Percentiles rank a stretch among this genome's conserved stretches.
phyloP scores from a whole-genome alignment of 306 rosid species.

The Gastrolobium bilobum region DNA sequence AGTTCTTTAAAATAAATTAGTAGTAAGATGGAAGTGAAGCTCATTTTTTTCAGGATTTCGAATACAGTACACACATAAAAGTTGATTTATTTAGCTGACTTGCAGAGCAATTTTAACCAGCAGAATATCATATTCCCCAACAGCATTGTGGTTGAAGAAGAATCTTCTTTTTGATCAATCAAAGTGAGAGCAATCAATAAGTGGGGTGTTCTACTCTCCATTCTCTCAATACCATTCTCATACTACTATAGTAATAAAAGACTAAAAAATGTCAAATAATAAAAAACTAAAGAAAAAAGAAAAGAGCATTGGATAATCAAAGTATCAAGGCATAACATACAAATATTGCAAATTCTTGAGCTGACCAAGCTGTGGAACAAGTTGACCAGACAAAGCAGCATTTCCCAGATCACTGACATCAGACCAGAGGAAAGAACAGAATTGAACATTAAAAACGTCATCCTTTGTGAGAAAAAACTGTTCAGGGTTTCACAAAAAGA shows the following conservation, averaged over 20 bases:
- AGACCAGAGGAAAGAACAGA: slow-evolving; percentile 40
- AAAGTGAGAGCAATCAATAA: slow-evolving; percentile 11
- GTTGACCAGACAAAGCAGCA: slow-evolving; percentile 95
- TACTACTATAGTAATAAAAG: not conserved
- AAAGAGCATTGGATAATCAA: slow-evolving; percentile 34
- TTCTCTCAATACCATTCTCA: not conserved
- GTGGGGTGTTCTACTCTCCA: not conserved
- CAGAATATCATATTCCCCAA: slow-evolving; percentile 25
- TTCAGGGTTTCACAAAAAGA: not conserved
- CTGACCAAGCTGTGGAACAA: slow-evolving; percentile 96
- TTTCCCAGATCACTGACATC: slow-evolving; percentile 91
- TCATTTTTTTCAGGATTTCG: not conserved
- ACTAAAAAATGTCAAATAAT: not conserved
- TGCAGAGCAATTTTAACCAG: slow-evolving; percentile 17
- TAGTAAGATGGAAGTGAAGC: not conserved
- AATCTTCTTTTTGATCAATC: not conserved
- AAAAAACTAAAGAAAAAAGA: not conserved
- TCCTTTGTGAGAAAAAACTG: slow-evolving; percentile 28
- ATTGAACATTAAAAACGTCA: slow-evolving; percentile 40
- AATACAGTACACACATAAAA: not conserved
- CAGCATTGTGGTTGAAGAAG: not conserved
- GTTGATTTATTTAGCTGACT: not conserved
- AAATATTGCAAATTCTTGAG: slow-evolving; percentile 96
- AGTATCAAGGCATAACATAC: slow-evolving; percentile 64
- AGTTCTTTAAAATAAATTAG: not conserved